These are phyloP conservation scores for Colletotrichum limetticola DNA, from an alignment of 2,329 filamentous ascomycete species.

Conservation along the genomic window DNA sequence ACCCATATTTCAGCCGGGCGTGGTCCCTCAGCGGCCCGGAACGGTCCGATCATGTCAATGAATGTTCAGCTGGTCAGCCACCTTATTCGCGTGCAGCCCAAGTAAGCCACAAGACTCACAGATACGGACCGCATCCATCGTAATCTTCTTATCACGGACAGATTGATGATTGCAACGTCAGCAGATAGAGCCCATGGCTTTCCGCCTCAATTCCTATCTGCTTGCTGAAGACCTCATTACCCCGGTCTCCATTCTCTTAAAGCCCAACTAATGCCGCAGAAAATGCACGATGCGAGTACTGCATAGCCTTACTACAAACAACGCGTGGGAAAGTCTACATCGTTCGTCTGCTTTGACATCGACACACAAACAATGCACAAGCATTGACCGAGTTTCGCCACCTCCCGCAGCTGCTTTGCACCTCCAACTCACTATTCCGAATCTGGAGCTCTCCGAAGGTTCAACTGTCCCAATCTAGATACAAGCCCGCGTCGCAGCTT, in stretches of 20 bases:
- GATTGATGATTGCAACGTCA: neutral
- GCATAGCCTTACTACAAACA: neutral
- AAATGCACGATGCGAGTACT: neutral
- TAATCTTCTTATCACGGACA: neutral
- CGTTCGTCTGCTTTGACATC: neutral
- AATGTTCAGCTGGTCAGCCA: neutral
- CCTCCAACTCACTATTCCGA: neutral
- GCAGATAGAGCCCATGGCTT: too few relatives aligned
- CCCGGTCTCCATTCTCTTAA: neutral
- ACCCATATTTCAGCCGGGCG: neutral
- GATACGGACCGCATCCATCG: neutral
- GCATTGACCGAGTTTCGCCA: conserved; percentile 22
- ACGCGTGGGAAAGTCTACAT: neutral
- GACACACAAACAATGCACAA: neutral
- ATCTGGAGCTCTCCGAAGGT: conserved; percentile 12
- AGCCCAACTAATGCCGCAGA: neutral
- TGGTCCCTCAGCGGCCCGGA: neutral
- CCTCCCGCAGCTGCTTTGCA: neutral
- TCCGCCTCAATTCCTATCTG: neutral
- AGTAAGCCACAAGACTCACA: neutral
- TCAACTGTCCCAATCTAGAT: neutral
- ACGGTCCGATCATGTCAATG: neutral
- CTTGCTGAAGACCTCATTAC: neutral
- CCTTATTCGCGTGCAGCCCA: neutral
- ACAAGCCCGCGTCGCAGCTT: conserved; percentile 5